Evolutionary conservation across 2,329 filamentous ascomycete species (phyloP), one percentile per base, ranked within the genome.

Genomic region (Rosellinia necatrix): DNA sequence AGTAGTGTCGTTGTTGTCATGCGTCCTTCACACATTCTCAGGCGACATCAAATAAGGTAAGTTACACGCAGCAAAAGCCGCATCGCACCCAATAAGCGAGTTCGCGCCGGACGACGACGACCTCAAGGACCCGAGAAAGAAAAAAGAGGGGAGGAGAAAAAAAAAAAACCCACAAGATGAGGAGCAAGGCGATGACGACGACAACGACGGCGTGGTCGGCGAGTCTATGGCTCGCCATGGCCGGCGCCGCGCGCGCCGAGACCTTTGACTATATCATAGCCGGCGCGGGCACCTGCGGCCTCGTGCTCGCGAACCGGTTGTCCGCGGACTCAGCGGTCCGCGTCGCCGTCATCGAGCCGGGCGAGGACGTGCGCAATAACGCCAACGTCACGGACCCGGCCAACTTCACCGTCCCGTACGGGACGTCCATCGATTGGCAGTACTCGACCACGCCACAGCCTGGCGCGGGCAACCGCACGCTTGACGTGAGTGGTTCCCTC

Each of bases 331-430:
- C 70, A 1, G 53, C 51, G n/a, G 53, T 69, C 8, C 66, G 62
- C 3, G 71, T 77, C 2, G 67, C 68, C 0, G 66, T 76, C 24
- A 67, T 77, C 27, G 75, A 77, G 49, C 68, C 72, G 0, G 74
- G 75, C 7, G 56, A 58, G 4, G 72, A 75, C 17, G 69, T 71
- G 30, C 69, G 70, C 5, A 53, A 66, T 29, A 74, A 75, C 48
- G 59, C 65, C 15, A 69, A 70, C 29, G 70, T 75, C 8, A 70
- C 64, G 12, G 64, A 71, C 24, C 62, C 68, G 3, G 54, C 56
- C 12, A 59, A 55, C 4, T 74, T 69, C 60, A 56, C 65, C 0
- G 34, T 56, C 3, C 56, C 70, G 3, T 64, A 67, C 2, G 61
- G 58, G 2, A 72, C 67, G 6, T 53, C 65, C 2, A 65, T 75